phyloP scores from a whole-genome alignment of 2,329 filamentous ascomycete species.

The Fusarium sp. region DNA sequence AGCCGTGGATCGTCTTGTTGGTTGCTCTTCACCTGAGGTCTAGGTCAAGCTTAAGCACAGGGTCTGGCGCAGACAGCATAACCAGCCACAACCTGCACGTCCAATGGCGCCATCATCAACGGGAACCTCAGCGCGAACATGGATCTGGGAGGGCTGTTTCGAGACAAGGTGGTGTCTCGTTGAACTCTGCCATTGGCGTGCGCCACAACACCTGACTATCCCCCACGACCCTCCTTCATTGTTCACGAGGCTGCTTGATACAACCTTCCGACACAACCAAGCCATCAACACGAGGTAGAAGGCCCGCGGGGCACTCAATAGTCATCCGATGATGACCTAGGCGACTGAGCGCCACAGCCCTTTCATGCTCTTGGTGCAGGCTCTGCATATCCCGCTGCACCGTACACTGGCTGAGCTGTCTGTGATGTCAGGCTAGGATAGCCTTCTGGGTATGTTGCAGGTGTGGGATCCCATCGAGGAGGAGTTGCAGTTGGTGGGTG shows the following conservation, averaged over 20 bases:
- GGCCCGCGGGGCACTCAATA: conserved; percentile 13
- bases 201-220: conserved; percentile 50
- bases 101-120: conserved; percentile 36
- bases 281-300: conserved; percentile 36
- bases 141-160: conserved; percentile 19
- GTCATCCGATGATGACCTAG: conserved; percentile 34
- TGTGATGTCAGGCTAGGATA: conserved; percentile 51
- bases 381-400: conserved; percentile 52
- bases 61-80: conserved; percentile 13
- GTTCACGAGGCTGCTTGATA: conserved; percentile 47
- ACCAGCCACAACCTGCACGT: conserved; percentile 30
- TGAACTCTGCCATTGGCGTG: conserved; percentile 47
- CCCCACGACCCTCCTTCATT: conserved; percentile 41
- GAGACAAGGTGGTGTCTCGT: conserved; percentile 33
- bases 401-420: conserved; percentile 51
- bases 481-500: conserved; percentile 49
- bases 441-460: conserved; percentile 49
- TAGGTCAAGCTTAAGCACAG: neutral
- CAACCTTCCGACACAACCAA: conserved; percentile 31
- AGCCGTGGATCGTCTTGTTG: neutral
- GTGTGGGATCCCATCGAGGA: conserved; percentile 52
- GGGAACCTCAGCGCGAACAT: conserved; percentile 20
- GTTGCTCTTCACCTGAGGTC: conserved; percentile 2
- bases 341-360: conserved; percentile 18
- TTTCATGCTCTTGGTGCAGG: conserved; percentile 53